Evolutionary conservation across 2,329 filamentous ascomycete species (phyloP).

Genomic region (Nemania sp.): DNA sequence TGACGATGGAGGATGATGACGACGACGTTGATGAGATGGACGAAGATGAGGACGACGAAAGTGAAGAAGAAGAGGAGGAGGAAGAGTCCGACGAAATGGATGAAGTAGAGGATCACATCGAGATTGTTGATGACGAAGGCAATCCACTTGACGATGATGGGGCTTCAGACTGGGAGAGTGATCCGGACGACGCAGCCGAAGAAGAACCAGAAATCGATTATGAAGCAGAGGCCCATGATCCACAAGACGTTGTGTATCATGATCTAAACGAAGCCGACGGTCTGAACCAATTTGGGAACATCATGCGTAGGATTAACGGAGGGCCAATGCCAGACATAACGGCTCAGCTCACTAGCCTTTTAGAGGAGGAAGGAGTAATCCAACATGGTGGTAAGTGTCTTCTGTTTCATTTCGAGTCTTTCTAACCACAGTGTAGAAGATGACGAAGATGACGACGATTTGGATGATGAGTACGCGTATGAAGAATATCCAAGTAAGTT

Average conservation of each 20-base stretch:
- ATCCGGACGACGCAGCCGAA: conserved; percentile 60
- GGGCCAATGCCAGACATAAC: too few relatives aligned
- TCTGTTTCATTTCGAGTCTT: conserved; percentile 26
- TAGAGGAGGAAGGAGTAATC: conserved; percentile 59
- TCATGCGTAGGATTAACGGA: too few relatives aligned
- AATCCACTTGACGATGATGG: conserved; percentile 63
- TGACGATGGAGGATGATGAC: conserved; percentile 76
- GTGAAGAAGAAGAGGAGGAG: conserved; percentile 60
- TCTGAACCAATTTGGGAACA: conserved; percentile 51
- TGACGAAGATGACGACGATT: conserved; percentile 68
- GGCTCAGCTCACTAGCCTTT: too few relatives aligned
- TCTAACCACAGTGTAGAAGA: conserved; percentile 44
- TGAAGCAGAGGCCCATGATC: conserved; percentile 58
- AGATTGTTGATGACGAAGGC: conserved; percentile 67
- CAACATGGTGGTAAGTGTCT: conserved; percentile 55
- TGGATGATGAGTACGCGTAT: conserved; percentile 68
- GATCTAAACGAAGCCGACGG: conserved; percentile 48
- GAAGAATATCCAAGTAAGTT: conserved; percentile 61
- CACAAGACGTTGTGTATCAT: conserved; percentile 56
- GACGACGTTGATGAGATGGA: conserved; percentile 67
- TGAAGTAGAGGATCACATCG: conserved; percentile 54
- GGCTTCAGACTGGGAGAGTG: conserved; percentile 64
- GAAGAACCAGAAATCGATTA: conserved; percentile 58
- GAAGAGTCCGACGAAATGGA: conserved; percentile 65
- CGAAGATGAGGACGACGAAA: conserved; percentile 66